These are phyloP conservation scores for Vigna radiata DNA, from an alignment of 306 rosid species.

Conservation along the genomic window DNA sequence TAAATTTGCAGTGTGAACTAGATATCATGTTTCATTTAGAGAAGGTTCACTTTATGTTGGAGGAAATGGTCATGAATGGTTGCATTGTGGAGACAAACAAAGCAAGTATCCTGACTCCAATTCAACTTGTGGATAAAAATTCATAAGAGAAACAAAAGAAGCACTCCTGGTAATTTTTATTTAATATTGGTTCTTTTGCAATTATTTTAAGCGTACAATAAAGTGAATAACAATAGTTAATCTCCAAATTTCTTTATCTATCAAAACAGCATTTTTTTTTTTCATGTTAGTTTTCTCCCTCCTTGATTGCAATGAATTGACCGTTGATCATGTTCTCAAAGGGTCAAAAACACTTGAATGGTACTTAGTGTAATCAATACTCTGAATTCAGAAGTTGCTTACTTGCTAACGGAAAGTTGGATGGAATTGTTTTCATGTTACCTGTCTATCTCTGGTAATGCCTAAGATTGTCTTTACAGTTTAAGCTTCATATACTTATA, in stretches of 20 bases:
- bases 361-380: constrained; percentile 14
- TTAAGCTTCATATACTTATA: no score
- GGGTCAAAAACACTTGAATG: not conserved
- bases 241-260: constrained; percentile 18
- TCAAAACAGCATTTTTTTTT: not conserved
- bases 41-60: constrained; percentile 96
- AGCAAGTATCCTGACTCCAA: constrained; percentile 77
- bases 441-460: not conserved
- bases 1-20: constrained; percentile 83
- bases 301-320: constrained; percentile 13
- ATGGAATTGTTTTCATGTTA: constrained; percentile 4
- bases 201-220: constrained; percentile 22
- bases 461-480: no score
- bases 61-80: constrained; percentile 97
- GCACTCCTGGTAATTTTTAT: constrained; percentile 32
- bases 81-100: constrained; percentile 88
- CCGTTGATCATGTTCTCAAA: constrained; percentile 5
- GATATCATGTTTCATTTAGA: constrained; percentile 98
- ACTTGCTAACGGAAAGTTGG: constrained; percentile 4
- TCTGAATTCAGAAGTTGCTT: not conserved
- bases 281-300: not conserved
- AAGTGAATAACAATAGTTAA: not conserved
- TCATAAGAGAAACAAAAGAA: constrained; percentile 47
- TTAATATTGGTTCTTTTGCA: constrained; percentile 23
- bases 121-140: constrained; percentile 87